phyloP scores from a whole-genome alignment of 768 basidiomycete genomes.

The Coprinopsis cinerea region DNA sequence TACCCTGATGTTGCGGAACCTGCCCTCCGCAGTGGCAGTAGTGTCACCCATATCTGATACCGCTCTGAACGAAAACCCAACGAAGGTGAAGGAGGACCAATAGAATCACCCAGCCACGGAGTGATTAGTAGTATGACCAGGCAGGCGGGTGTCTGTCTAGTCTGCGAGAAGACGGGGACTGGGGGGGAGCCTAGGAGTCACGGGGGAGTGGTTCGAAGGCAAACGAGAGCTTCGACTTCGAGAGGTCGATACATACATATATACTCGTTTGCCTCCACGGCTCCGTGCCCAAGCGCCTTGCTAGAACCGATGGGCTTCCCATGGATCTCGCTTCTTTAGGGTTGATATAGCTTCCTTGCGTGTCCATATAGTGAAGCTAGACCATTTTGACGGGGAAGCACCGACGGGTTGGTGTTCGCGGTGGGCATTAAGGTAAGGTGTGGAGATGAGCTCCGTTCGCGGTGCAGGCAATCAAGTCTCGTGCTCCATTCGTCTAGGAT shows the following conservation, averaged over 20 bases:
- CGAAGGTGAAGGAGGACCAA: background rate
- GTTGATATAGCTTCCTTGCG: no score
- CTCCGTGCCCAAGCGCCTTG: slow-evolving; percentile 1
- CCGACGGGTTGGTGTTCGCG: no score
- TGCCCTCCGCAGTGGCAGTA: background rate
- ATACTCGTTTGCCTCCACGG: no score
- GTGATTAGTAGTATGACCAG: background rate
- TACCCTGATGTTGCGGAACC: slow-evolving; percentile 49
- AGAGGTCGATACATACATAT: background rate
- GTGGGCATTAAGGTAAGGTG: no score
- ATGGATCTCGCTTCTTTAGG: background rate
- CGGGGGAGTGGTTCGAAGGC: background rate
- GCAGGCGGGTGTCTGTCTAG: background rate
- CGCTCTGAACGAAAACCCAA: background rate
- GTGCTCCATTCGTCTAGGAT: no score
- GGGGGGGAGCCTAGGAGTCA: background rate
- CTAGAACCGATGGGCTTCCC: slow-evolving; percentile 1
- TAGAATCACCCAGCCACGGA: background rate
- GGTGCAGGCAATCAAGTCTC: no score
- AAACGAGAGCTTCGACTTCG: background rate
- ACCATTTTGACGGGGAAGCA: no score
- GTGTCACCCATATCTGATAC: background rate
- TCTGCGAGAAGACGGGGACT: background rate
- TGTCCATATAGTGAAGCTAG: no score
- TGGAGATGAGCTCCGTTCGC: no score